Evolutionary conservation across 1,139 yeast genomes (phyloP), one percentile per base, ranked within the genome.

Genomic region (Blastobotrys raffinosifermentans): DNA sequence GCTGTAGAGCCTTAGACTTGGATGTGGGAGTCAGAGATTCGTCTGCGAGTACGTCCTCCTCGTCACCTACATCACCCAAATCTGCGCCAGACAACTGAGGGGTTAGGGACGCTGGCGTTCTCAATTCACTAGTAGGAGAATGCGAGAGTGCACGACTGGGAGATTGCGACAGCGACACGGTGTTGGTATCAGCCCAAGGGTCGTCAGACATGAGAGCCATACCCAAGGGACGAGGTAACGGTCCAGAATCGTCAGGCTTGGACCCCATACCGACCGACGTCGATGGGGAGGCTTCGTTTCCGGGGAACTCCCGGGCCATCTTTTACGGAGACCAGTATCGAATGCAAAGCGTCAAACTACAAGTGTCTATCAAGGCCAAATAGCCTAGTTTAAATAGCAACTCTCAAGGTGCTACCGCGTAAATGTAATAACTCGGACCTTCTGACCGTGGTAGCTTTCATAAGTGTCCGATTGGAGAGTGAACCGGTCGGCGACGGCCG

Each of bases 1-100:
- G 48, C 37, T 58, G 61, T 23, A 60, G 44, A 9, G 44, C 39
- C 16, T 26, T 27, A 3, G 39, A 16, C 37, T 53, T 55, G 29
- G 52, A 53, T 8, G 45, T 48, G 6, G 40, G 43, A 11, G 47
- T 29, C 16, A 51, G 39, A 7, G 41, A 39, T 4, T 38, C 47
- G 38, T 53, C 52, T 4, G 43, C 47, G 11, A 51, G 38, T 6
- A 55, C 39, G 19, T 48, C 48, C 9, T 50, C 54, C 19, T 49
- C 21, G 21, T 6, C 21, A 9, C 21, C 21, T 19, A 19, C 21
- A 9, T 9, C 21, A 7, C 8, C 21, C 21, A 9, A 19, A 19
- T 9, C 9, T 6, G 21, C 21, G 21, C 21, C 21, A n/a, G n/a
- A n/a, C n/a, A n/a, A n/a, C n/a, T n/a, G n/a, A n/a, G n/a, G n/a